Evolutionary conservation across 768 basidiomycete genomes (phyloP), one percentile per base, ranked within the genome.

Genomic region (Serendipita sp.): DNA sequence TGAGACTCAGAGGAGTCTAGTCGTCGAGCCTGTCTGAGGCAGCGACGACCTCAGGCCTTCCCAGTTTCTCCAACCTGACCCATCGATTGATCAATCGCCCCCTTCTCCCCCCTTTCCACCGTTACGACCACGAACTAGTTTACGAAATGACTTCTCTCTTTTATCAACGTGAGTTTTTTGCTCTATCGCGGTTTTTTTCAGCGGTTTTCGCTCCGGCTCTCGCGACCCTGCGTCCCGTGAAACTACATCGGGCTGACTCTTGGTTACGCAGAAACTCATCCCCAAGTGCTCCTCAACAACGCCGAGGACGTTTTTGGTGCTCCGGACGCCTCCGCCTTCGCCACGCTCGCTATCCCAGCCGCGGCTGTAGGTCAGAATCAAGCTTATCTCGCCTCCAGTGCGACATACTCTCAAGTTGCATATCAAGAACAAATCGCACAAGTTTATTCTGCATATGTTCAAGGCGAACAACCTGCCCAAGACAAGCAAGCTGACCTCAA

Each of bases 151-250:
- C 56, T 60, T 74, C 76, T 91, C 52, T 85, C 86, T 2, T 83
- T 90, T 15, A 77, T 91, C 2, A 89, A 91, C 80, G 89, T 88
- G 69, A 5, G 74, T 69, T 32, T 34, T 23, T 58, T 52, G 44
- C 48, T 44, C 56, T 30, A 65, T 30, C 35, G 11, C 28, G 4
- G 16, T 16, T 60, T 60, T 60, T 60, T 60, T 36, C 36, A n/a
- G 11, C n/a, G 8, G 18, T 60, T 38, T 60, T 35, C 34, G n/a
- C 28, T 8, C 56, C 56, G 56, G 56, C 56, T 23, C 28, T 3
- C n/a, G 56, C 56, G 56, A 60, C 56, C 56, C 56, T 60, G 56
- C 28, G 56, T 10, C 28, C 8, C 28, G 56, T 60, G 56, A 60
- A 60, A 60, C n/a, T 10, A 32, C 56, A 28, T 34, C 16, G 56